Conservation (phyloP, 1,284 basidiomycete species). For the Mycena sp. region DNA sequence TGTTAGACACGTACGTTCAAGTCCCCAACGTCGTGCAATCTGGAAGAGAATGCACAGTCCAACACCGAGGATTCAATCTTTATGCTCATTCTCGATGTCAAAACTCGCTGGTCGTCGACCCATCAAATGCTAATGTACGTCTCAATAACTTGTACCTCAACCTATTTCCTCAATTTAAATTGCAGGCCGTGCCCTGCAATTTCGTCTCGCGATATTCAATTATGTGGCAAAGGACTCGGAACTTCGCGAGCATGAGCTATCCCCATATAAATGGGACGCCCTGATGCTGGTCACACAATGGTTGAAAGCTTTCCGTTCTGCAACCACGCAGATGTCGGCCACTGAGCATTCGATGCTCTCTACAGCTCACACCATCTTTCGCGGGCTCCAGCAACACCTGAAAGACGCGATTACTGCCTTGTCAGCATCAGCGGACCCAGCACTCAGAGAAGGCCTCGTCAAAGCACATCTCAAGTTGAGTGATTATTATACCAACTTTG, state of each 20-base stretch:
- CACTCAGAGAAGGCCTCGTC: not conserved
- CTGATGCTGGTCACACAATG: not conserved
- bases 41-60: not conserved
- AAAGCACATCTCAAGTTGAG: not conserved
- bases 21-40: not conserved
- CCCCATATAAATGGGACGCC: not conserved
- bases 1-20: not conserved
- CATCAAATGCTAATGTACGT: slow-evolving; percentile 5
- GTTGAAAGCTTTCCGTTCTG: not conserved
- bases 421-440: not conserved
- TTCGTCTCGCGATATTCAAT: not conserved
- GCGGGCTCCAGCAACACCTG: too few species aligned
- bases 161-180: not conserved
- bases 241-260: not conserved
- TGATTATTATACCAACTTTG: too few species aligned
- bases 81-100: slow-evolving; percentile 7
- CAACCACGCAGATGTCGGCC: too few species aligned
- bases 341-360: too few species aligned
- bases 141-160: not conserved
- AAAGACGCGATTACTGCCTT: not conserved
- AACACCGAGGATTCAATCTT: not conserved
- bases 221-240: not conserved
- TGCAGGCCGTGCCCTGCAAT: not conserved
- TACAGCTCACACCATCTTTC: too few species aligned
- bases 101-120: slow-evolving; percentile 11